Evolutionary conservation across 805 yeast species (phyloP).

Genomic region (Metschnikowia cubensis): DNA sequence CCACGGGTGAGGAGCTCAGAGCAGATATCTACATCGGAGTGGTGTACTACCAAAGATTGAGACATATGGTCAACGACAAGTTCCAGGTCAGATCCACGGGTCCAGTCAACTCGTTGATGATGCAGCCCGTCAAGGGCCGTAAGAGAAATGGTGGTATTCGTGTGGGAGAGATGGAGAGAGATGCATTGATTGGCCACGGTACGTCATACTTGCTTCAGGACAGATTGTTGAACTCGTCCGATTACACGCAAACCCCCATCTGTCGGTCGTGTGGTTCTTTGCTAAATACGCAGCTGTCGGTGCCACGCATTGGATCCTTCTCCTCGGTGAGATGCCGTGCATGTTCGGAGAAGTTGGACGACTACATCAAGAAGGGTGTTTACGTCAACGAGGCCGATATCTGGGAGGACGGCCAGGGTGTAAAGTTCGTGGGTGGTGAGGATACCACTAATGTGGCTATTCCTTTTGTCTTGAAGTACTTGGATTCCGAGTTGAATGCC

Average conservation of each 20-base stretch:
- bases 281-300: conserved; percentile 83
- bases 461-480: conserved; percentile 91
- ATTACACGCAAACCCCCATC: conserved; percentile 85
- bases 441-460: conserved; percentile 94
- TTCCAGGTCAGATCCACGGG: conserved; percentile 99
- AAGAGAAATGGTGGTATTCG: conserved; percentile 99
- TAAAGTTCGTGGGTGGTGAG: conserved; percentile 84
- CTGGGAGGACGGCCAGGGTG: conserved; percentile 98
- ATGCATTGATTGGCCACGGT: conserved; percentile 98
- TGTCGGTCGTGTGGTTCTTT: conserved; percentile 94
- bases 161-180: conserved; percentile 99
- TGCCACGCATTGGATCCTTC: conserved; percentile 82
- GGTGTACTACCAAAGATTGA: conserved; percentile 94
- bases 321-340: conserved; percentile 84
- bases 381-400: conserved; percentile 65
- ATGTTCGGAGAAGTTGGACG: conserved; percentile 73
- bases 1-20: conserved; percentile 94
- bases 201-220: conserved; percentile 93
- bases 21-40: conserved; percentile 96
- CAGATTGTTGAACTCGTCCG: conserved; percentile 90
- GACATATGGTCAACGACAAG: conserved; percentile 99
- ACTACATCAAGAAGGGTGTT: conserved; percentile 43
- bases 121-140: conserved; percentile 99
- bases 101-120: conserved; percentile 92
- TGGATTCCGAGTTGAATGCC: conserved; percentile 93